Base-by-base conservation (phyloP, 768 basidiomycete species). In the Cubamyces lactineus region DNA sequence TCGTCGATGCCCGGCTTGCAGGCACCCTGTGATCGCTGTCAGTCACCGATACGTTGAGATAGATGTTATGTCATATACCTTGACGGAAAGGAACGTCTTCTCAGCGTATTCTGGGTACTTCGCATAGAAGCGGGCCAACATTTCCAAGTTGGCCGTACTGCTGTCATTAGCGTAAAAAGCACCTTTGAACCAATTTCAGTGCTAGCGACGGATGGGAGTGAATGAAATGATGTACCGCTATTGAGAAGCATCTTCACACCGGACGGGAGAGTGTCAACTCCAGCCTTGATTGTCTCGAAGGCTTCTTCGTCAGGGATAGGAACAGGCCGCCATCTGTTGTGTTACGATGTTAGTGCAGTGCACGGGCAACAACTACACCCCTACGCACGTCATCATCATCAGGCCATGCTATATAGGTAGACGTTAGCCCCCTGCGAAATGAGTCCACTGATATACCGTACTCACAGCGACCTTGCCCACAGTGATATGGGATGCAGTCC, bases 271-370 rank as follows among this genome's bases (percentile, higher is more conserved):
- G 74, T 70, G 39, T 79, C 75, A 61, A 83, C 65, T 4, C 78
- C 79, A n/a, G 78, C 78, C 69, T 83, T 85, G 74, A 89, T 86
- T 1, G 84, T 76, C 13, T 79, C 82, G 62, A 90, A 87, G 11
- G 82, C 81, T 39, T 83, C 77, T 53, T 85, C 85, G 57, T 89
- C 86, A 1, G 83, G 72, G 34, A 80, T 71, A 6, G 77, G 78
- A 7, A 67, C 70, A 11, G 79, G 75, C 16, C 67, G 78, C 83
- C 80, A 82, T 8, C 57, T 48, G 17, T 39, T 19, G 3, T 38
- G 49, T 15, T 39, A 16, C 49, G 9, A 21, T 42, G 21, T 28
- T 17, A 45, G 1, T 47, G 16, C 16, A 52, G 34, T 43, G 16
- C 43, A 9, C 8, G 23, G 19, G 46, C 8, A 34, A 17, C 13